phyloP scores from a whole-genome alignment of 2,329 filamentous ascomycete species.

The Xylaria arbuscula region DNA sequence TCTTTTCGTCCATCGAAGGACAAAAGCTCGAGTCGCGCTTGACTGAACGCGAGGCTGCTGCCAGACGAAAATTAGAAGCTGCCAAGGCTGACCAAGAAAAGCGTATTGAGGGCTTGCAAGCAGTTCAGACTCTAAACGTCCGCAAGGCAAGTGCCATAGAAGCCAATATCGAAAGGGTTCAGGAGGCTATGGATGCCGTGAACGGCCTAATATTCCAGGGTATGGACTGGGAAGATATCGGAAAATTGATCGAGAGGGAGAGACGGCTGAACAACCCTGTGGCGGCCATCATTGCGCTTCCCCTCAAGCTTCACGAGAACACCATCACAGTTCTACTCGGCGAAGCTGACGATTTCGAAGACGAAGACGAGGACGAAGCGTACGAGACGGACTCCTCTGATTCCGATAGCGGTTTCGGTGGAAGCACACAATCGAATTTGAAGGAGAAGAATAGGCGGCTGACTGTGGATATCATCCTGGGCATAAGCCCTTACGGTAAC shows the following conservation, averaged over 20 bases:
- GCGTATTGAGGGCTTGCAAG: conserved; percentile 84
- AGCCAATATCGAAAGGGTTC: conserved; percentile 88
- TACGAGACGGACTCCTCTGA: conserved; percentile 74
- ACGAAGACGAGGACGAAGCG: conserved; percentile 66
- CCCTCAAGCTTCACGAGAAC: conserved; percentile 90
- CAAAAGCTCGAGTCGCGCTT: conserved; percentile 89
- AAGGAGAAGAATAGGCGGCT: conserved; percentile 66
- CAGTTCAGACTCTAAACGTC: conserved; percentile 82
- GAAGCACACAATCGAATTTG: conserved; percentile 51
- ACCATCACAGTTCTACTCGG: conserved; percentile 82
- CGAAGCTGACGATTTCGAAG: conserved; percentile 73
- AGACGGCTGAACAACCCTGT: conserved; percentile 84
- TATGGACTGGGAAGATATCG: conserved; percentile 98
- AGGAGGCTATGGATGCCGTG: conserved; percentile 91
- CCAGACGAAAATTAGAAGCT: conserved; percentile 86
- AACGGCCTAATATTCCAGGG: conserved; percentile 92
- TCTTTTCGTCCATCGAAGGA: conserved; percentile 95
- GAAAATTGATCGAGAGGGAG: conserved; percentile 86
- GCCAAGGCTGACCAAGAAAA: conserved; percentile 85
- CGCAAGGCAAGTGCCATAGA: conserved; percentile 91
- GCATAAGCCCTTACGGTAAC: conserved; percentile 86
- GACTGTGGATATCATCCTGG: conserved; percentile 85
- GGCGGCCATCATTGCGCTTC: conserved; percentile 85
- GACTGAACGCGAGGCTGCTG: conserved; percentile 82
- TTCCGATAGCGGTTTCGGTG: conserved; percentile 65